phyloP scores from a whole-genome alignment of 2,329 filamentous ascomycete genomes.

The Verticillium nubilum region DNA sequence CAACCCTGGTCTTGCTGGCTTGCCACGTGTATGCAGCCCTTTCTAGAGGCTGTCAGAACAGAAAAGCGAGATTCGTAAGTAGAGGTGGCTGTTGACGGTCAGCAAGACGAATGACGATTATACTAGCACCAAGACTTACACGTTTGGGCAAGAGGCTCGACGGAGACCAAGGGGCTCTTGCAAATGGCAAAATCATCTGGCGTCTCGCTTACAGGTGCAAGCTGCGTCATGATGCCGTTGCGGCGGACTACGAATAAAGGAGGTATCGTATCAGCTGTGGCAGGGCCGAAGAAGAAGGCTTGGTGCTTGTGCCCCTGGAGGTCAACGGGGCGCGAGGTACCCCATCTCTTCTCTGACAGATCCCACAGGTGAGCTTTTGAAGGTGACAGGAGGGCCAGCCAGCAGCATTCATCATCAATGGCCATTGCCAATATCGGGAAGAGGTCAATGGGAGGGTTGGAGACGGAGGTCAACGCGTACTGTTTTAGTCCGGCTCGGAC shows the following conservation, averaged over 20 bases:
- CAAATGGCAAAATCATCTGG: constrained; percentile 42
- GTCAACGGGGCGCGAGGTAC: constrained; percentile 47
- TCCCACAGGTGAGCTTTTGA: constrained; percentile 59
- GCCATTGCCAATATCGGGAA: constrained; percentile 59
- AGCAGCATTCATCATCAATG: constrained; percentile 58
- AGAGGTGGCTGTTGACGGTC: constrained; percentile 10
- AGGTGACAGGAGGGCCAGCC: constrained; percentile 61
- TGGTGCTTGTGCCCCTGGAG: constrained; percentile 53
- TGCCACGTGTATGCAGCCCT: constrained; percentile 44
- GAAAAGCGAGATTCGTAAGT: constrained; percentile 19
- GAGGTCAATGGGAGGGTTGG: constrained; percentile 33
- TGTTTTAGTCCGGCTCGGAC: constrained; percentile 37
- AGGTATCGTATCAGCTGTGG: constrained; percentile 28
- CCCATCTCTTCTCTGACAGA: constrained; percentile 50
- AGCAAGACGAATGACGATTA: constrained; percentile 3
- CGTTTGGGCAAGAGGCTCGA: constrained; percentile 30
- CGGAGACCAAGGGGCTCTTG: constrained; percentile 45
- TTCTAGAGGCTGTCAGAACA: constrained; percentile 43
- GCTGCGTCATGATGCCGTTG: constrained; percentile 58
- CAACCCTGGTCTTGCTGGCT: constrained; percentile 34
- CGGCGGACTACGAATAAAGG: constrained; percentile 57
- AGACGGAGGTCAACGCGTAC: constrained; percentile 35
- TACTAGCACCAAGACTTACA: background rate
- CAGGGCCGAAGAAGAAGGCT: constrained; percentile 57
- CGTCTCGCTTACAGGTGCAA: constrained; percentile 40